Evolutionary conservation across 2,329 filamentous ascomycete genomes (phyloP), one percentile per base, ranked within the genome.

Genomic region (Zelopaecilomyces penicillatus): DNA sequence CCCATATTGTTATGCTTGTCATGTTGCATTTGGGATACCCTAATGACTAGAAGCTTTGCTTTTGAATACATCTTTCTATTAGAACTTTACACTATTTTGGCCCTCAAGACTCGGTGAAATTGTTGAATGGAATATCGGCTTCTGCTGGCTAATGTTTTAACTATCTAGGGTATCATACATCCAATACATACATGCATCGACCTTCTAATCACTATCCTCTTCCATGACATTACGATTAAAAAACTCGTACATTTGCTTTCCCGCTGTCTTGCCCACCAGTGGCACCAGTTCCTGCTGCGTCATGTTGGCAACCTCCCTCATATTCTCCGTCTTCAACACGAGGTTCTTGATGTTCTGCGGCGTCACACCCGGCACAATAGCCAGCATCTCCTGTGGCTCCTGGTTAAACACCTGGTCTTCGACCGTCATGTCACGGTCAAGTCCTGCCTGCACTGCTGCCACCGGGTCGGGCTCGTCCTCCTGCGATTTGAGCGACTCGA

Each of bases 401-500:
- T 83, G 78, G 55, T 89, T 94, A 58, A 95, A 95, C 0, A 74
- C 80, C 55, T 87, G 79, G 53, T 83, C 76, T 47, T 82, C 82
- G 3, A 73, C 77, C 57, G 68, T 73, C 61, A 78, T 71, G 46
- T 66, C 65, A 50, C 60, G 62, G 46, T 68, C 53, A 71, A 98
- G 69, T 0, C 93, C 93, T 2, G 90, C 78, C 47, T 85, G 80
- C 6, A 95, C 89, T 0, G 93, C 93, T 3, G 80, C 81, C 32
- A 95, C 75, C 1, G 93, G 93, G 61, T 98, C 90, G 0, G 93
- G 93, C 65, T 98, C 93, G 3, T 83, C 74, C 55, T 91, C 85
- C 56, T 89, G 84, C 53, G 88, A 85, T 69, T 98, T 98, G 44
- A 98, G 76, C 53, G 88, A 83, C 56, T 90, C 84, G 61, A 98